Conservation (phyloP, 2,329 filamentous ascomycete genomes). For the Akanthomyces lecanii region DNA sequence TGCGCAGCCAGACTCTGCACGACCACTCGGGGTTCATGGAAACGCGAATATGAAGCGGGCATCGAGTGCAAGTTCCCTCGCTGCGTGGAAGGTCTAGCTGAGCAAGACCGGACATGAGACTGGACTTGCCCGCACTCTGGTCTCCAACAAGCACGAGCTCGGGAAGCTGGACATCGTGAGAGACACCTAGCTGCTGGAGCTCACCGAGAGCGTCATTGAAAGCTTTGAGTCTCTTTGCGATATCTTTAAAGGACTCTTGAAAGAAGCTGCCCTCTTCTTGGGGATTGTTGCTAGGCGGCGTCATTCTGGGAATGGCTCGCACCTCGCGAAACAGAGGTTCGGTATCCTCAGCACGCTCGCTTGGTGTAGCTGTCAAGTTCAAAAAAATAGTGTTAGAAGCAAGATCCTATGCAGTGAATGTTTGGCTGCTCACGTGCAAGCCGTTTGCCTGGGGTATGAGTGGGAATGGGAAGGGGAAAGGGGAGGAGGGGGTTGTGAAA, state of each 20-base stretch:
- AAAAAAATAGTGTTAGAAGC: neutral
- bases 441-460: too few species aligned
- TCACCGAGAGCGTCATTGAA: conserved; percentile 64
- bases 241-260: conserved; percentile 43
- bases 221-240: conserved; percentile 60
- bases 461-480: too few species aligned
- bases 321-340: conserved; percentile 37
- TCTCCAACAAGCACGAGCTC: conserved; percentile 82
- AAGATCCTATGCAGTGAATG: neutral
- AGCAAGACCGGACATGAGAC: conserved; percentile 57
- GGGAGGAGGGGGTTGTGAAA: neutral
- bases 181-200: conserved; percentile 68
- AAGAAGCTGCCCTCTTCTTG: conserved; percentile 37
- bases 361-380: conserved; percentile 32
- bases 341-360: conserved; percentile 31
- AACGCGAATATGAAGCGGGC: conserved; percentile 74
- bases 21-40: conserved; percentile 58
- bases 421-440: neutral
- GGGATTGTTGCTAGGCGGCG: conserved; percentile 23
- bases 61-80: conserved; percentile 72
- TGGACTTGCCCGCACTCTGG: conserved; percentile 80
- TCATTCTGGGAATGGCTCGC: conserved; percentile 26
- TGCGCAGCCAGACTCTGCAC: conserved; percentile 63
- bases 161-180: conserved; percentile 65
- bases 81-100: conserved; percentile 69